Evolutionary conservation across 495 filamentous ascomycete species (phyloP).

Genomic region (Pyronema omphalodes): DNA sequence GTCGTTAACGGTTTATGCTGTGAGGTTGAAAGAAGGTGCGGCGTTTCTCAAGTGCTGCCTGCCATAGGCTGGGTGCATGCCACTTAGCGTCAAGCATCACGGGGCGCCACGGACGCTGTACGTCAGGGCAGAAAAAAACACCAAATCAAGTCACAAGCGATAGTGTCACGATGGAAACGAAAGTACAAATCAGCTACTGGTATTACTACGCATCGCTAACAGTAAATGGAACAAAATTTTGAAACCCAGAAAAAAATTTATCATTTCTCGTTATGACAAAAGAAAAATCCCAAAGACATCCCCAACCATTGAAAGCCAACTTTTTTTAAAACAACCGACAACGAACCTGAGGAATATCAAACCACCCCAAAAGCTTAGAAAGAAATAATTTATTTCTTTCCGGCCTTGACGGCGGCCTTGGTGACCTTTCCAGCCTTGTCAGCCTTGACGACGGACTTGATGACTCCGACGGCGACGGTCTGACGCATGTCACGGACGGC

Average conservation of each 20-base stretch:
- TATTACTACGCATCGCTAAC: no score
- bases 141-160: no score
- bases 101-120: no score
- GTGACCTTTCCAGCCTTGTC: constrained; percentile 58
- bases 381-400: constrained; percentile 24
- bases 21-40: no score
- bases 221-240: background rate
- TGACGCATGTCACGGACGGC: constrained; percentile 86
- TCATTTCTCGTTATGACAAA: constrained; percentile 7
- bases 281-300: constrained; percentile 3
- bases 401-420: constrained; percentile 35
- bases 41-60: no score
- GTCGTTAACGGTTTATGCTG: no score
- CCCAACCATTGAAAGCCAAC: constrained; percentile 19
- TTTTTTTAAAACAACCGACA: constrained; percentile 8
- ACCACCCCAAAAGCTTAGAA: background rate
- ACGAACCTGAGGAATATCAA: background rate
- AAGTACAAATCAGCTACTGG: no score
- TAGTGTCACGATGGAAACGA: no score
- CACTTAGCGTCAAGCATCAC: no score
- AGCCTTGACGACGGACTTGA: constrained; percentile 70
- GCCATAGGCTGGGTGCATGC: no score
- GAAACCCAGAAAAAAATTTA: constrained; percentile 4
- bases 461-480: constrained; percentile 95
- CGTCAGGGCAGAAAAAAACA: no score